phyloP scores from a whole-genome alignment of 495 filamentous ascomycete genomes.

The Trichoderma asperelloides region DNA sequence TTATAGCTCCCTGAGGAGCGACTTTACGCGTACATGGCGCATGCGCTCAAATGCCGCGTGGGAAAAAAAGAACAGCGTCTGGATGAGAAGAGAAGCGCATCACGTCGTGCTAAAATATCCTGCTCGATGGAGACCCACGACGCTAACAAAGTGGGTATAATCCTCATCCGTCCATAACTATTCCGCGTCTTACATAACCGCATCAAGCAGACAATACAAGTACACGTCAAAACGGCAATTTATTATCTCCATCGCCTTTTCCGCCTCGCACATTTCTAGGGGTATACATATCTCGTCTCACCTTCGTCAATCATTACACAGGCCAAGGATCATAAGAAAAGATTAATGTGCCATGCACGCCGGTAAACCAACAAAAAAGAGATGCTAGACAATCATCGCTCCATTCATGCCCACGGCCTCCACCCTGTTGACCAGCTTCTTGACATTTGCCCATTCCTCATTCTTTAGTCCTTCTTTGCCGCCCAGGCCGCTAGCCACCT shows the following conservation, averaged over 20 bases:
- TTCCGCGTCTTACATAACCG: neutral
- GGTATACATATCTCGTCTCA: neutral
- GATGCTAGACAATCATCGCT: constrained; percentile 19
- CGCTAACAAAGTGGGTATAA: neutral
- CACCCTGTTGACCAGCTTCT: constrained; percentile 67
- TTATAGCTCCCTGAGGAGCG: neutral
- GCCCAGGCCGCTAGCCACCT: constrained; percentile 78
- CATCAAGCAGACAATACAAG: no score
- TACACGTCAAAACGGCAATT: no score
- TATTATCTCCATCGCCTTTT: neutral
- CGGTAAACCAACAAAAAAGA: neutral
- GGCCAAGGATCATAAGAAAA: neutral
- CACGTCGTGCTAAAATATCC: neutral
- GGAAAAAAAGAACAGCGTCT: neutral
- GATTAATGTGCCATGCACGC: constrained; percentile 2
- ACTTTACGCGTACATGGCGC: neutral
- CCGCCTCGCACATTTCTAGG: neutral
- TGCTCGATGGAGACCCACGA: neutral
- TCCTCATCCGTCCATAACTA: neutral
- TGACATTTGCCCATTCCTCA: constrained; percentile 88
- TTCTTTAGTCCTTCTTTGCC: constrained; percentile 67
- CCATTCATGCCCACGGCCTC: constrained; percentile 40
- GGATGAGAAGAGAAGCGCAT: neutral
- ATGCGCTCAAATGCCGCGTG: neutral
- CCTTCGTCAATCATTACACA: neutral